Evolutionary conservation across 2,329 filamentous ascomycete species (phyloP).

Genomic region (Colletotrichum costaricense): DNA sequence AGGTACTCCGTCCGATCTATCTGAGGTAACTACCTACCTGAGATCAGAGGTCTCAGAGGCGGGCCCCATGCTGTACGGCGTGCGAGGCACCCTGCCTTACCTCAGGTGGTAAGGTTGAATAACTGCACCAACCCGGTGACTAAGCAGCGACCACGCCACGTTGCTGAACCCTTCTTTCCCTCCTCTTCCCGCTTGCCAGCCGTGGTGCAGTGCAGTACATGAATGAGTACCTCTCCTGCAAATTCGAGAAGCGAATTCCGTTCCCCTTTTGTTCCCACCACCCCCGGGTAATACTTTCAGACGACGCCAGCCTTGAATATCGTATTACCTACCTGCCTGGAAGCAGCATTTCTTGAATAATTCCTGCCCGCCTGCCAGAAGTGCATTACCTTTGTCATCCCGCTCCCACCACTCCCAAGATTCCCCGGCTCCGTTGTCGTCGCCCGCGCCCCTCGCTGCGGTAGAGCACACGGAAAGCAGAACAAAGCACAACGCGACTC

Average conservation of each 20-base stretch:
- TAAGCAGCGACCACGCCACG: conserved; percentile 32
- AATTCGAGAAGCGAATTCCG: not conserved
- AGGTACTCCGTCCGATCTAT: no score
- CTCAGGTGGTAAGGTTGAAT: not conserved
- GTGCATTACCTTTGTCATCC: not conserved
- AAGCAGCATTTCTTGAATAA: conserved; percentile 34
- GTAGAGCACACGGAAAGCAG: not conserved
- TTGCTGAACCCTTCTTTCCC: conserved; percentile 20
- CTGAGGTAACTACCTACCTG: no score
- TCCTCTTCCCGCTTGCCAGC: not conserved
- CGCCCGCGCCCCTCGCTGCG: not conserved
- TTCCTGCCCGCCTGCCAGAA: conserved; percentile 23
- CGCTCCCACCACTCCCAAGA: not conserved
- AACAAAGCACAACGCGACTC: not conserved
- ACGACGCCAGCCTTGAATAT: conserved; percentile 34
- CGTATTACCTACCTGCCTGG: conserved; percentile 36
- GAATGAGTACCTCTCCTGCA: conserved; percentile 28
- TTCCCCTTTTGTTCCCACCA: conserved; percentile 8
- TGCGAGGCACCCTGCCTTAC: not conserved
- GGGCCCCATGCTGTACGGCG: no score
- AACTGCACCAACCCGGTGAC: conserved; percentile 3
- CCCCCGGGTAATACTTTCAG: conserved; percentile 34
- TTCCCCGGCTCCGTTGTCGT: not conserved
- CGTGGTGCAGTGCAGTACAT: not conserved
- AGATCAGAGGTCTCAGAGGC: no score